These are phyloP conservation scores for Wickerhamiella hasegawae DNA, from an alignment of 805 yeast genomes.

Conservation along the genomic window DNA sequence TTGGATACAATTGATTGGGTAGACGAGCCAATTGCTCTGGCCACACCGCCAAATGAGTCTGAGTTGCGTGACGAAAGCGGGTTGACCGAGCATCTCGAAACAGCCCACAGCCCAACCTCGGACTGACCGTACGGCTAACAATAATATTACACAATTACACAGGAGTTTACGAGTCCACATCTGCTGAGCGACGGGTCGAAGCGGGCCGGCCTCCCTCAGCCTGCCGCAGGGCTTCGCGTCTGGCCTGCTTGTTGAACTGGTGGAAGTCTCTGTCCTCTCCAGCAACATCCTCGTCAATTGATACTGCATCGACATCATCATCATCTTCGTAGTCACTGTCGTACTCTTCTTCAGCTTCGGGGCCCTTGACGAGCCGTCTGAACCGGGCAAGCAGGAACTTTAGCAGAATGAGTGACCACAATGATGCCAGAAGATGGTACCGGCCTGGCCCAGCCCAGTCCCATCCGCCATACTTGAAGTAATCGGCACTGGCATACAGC, in stretches of 20 bases:
- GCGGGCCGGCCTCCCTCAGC: too few relatives aligned
- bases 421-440: constrained; percentile 6
- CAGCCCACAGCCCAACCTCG: too few relatives aligned
- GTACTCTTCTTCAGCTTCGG: constrained; percentile 2
- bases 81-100: too few relatives aligned
- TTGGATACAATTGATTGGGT: too few relatives aligned
- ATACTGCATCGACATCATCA: constrained; percentile 11
- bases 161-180: not conserved
- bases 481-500: constrained; percentile 8
- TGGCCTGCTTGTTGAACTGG: constrained; percentile 13
- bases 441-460: constrained; percentile 8
- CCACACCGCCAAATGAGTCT: too few relatives aligned
- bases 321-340: constrained; percentile 10
- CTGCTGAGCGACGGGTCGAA: too few relatives aligned
- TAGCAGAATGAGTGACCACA: not conserved
- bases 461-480: constrained; percentile 15
- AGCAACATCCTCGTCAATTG: constrained; percentile 13
- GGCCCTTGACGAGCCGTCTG: constrained; percentile 13
- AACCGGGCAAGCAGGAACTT: constrained; percentile 3
- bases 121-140: too few relatives aligned
- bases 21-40: too few relatives aligned
- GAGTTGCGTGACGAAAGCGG: too few relatives aligned
- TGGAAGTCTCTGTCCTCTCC: constrained; percentile 15
- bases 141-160: too few relatives aligned
- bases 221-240: constrained; percentile 10